Percentiles rank a stretch among this genome's conserved stretches.
Evolutionary conservation across 2,329 filamentous ascomycete genomes (phyloP).

Genomic region (Phaeosphaeria sp.): DNA sequence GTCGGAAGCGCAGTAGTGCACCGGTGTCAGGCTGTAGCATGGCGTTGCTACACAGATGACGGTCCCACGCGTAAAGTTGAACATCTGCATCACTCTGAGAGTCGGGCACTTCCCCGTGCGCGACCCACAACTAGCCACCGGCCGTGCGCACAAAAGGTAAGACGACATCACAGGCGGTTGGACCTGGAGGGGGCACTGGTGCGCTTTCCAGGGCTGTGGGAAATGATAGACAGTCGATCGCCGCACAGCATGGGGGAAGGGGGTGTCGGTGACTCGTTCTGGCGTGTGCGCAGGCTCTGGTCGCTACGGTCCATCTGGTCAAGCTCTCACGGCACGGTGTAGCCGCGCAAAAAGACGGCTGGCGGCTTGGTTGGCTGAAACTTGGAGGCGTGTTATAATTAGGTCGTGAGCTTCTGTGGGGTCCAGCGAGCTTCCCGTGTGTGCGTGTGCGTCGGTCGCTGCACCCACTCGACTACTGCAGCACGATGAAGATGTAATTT

Average conservation of each 20-base stretch:
- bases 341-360: conserved; percentile 15
- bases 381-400: conserved; percentile 7
- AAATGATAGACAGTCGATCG: conserved; percentile 34
- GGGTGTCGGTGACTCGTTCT: conserved; percentile 16
- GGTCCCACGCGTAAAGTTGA: neutral
- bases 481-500: neutral
- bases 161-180: conserved; percentile 36
- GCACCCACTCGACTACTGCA: neutral
- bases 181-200: conserved; percentile 24
- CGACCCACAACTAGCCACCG: neutral
- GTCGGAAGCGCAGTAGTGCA: neutral
- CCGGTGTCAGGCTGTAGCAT: neutral
- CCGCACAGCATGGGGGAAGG: conserved; percentile 22
- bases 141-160: conserved; percentile 19
- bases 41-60: neutral
- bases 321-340: conserved; percentile 17
- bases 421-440: conserved; percentile 3
- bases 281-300: conserved; percentile 10
- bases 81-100: neutral
- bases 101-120: neutral
- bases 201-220: conserved; percentile 30
- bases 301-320: conserved; percentile 18
- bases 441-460: neutral
- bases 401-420: conserved; percentile 5
- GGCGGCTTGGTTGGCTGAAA: conserved; percentile 8